Evolutionary conservation across 208 protist species (phyloP).

Genomic region (Trichomonas vaginalis): DNA sequence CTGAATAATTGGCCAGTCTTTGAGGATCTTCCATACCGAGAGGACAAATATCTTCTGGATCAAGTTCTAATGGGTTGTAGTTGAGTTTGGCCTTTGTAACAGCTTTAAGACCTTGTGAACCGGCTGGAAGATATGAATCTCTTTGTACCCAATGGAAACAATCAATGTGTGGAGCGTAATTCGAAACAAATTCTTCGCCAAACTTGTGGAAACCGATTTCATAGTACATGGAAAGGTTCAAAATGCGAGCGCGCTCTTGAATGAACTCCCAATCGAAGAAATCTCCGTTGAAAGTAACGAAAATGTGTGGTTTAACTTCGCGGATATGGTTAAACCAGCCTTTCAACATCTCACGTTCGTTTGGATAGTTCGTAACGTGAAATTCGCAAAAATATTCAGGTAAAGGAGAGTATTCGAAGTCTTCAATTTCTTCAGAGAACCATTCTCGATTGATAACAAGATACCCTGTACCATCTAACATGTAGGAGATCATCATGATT

Average conservation of each 20-base stretch:
- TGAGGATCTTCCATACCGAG: conserved; percentile 78
- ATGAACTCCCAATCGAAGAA: conserved; percentile 99
- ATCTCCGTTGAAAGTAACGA: conserved; percentile 99
- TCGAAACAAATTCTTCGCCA: conserved; percentile 68
- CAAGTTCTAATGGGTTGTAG: conserved; percentile 96
- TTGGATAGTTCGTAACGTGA: conserved; percentile 42
- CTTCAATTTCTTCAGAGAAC: conserved; percentile 82
- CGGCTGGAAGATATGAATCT: conserved; percentile 91
- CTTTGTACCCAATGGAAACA: conserved; percentile 98
- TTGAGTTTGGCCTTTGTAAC: conserved; percentile 84
- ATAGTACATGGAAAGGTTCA: conserved; percentile 39
- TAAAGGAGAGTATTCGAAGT: conserved; percentile 97
- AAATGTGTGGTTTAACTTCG: conserved; percentile 76
- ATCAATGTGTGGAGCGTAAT: conserved; percentile 82
- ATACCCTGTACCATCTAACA: conserved; percentile 91
- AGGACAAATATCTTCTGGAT: conserved; percentile 95
- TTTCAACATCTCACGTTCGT: conserved; percentile 54
- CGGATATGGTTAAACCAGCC: conserved; percentile 87
- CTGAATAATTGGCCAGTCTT: conserved; percentile 94
- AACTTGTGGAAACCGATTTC: conserved; percentile 35
- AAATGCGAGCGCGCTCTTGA: conserved; percentile 58
- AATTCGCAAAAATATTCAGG: conserved; percentile 88
- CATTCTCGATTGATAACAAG: conserved; percentile 92
- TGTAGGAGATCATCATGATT: conserved; percentile 99
- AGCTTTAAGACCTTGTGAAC: conserved; percentile 38